Evolutionary conservation across 1,284 basidiomycete species (phyloP).

Genomic region (Marasmius oreades): DNA sequence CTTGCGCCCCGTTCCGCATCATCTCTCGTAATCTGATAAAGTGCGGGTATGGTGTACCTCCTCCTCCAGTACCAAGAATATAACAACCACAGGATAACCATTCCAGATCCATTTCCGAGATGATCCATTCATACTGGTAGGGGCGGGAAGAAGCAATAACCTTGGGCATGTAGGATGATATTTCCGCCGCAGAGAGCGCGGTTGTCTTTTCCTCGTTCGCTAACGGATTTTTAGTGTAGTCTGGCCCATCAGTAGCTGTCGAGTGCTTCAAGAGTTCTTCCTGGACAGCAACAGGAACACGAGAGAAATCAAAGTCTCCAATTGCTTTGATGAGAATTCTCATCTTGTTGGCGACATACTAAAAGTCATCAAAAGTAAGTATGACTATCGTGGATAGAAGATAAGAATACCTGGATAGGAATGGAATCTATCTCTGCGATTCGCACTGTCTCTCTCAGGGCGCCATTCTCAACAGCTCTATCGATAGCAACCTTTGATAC

Average conservation of each 20-base stretch:
- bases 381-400: neutral
- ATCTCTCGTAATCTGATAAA: conserved; percentile 46
- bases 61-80: conserved; percentile 51
- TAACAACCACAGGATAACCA: conserved; percentile 55
- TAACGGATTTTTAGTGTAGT: neutral
- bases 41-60: conserved; percentile 46
- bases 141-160: conserved; percentile 16
- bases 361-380: neutral
- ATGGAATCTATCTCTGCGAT: conserved; percentile 36
- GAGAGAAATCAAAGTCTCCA: conserved; percentile 37
- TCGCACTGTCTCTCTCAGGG: conserved; percentile 27
- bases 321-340: conserved; percentile 53
- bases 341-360: conserved; percentile 44
- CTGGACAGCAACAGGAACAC: neutral
- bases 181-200: conserved; percentile 16
- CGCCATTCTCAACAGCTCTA: conserved; percentile 42
- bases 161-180: conserved; percentile 31
- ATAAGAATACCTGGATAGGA: conserved; percentile 21
- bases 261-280: neutral
- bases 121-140: conserved; percentile 31
- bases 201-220: neutral
- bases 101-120: conserved; percentile 39
- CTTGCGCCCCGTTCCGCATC: conserved; percentile 39
- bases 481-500: conserved; percentile 35
- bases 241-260: neutral